A percentile compares a stretch with the other conserved stretches of the same genome.
Conservation (phyloP, 1,139 yeast genomes). For the Candida pseudoviswanathii region DNA sequence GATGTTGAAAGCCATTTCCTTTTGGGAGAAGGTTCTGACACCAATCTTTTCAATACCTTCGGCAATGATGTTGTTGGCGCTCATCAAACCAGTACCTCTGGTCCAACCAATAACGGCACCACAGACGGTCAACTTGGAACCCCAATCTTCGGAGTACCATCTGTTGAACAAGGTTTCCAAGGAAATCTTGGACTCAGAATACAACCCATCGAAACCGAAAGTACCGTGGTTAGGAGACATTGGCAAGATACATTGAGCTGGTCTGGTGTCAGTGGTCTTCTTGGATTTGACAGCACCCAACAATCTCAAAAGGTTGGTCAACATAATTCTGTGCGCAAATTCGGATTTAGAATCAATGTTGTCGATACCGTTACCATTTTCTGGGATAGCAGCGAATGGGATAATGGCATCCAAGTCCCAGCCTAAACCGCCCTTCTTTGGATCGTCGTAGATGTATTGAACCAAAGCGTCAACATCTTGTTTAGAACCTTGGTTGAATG, state of each 20-base stretch:
- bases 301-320: constrained; percentile 89
- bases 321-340: constrained; percentile 97
- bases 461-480: constrained; percentile 89
- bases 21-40: constrained; percentile 96
- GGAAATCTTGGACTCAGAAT: constrained; percentile 94
- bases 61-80: constrained; percentile 94
- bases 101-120: constrained; percentile 99
- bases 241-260: constrained; percentile 96
- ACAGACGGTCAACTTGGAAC: constrained; percentile 88
- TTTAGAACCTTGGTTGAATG: constrained; percentile 97
- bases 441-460: constrained; percentile 80
- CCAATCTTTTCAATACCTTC: constrained; percentile 96
- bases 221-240: constrained; percentile 98
- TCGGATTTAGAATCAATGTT: constrained; percentile 93
- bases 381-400: constrained; percentile 99
- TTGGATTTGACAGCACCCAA: constrained; percentile 87
- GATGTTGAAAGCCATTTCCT: constrained; percentile 98
- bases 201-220: constrained; percentile 96
- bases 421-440: constrained; percentile 87
- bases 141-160: constrained; percentile 99
- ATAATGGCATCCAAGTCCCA: constrained; percentile 97
- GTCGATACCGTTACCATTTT: constrained; percentile 94
- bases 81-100: constrained; percentile 99
- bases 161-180: constrained; percentile 96
- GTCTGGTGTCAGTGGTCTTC: constrained; percentile 90